Conservation (phyloP, 2,329 filamentous ascomycete species). For the Emergomyces africanus region DNA sequence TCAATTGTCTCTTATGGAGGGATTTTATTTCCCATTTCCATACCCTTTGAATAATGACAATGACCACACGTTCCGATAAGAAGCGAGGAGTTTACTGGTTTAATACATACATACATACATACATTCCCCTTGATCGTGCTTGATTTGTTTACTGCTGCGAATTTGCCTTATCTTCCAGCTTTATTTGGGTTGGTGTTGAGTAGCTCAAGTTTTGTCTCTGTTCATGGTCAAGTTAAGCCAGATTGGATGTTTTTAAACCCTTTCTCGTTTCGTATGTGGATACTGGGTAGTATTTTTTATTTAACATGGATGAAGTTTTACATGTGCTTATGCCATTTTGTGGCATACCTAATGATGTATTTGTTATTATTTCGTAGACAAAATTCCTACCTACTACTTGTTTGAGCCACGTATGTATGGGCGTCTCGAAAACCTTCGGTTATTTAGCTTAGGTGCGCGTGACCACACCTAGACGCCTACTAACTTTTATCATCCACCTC, state of each 20-base stretch:
- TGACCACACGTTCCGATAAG: background rate
- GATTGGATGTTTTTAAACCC: background rate
- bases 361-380: background rate
- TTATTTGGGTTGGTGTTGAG: background rate
- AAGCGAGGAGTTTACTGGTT: background rate
- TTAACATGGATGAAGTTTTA: too few species aligned
- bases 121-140: background rate
- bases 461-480: background rate
- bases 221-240: background rate
- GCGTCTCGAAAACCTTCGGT: background rate
- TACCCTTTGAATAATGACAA: background rate
- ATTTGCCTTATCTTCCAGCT: background rate
- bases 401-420: too few species aligned
- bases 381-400: too few species aligned
- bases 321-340: too few species aligned
- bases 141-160: background rate
- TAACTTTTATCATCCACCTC: background rate
- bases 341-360: background rate
- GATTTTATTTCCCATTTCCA: background rate
- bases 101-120: background rate
- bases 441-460: background rate
- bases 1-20: background rate
- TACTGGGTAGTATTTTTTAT: background rate
- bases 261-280: background rate
- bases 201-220: background rate